Evolutionary conservation across 805 yeast species (phyloP), one percentile per base, ranked within the genome.

Genomic region (Wickerhamomyces xylosicus): DNA sequence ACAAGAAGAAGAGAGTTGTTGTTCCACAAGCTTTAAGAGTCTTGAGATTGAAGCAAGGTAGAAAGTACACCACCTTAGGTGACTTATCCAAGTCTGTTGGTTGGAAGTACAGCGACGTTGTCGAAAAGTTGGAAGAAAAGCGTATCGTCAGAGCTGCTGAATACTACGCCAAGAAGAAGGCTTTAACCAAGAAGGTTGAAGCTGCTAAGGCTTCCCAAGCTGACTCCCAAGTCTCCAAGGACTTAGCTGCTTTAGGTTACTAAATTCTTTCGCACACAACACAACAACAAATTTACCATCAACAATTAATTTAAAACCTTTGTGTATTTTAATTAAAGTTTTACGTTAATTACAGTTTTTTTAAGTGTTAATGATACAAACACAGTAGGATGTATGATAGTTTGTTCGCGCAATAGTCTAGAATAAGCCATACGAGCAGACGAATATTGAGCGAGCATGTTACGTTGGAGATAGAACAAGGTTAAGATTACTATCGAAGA

Each of bases 1-100:
- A 92, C 92, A 86, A 81, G 77, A 85, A 87, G 86, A 90, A 90
- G 95, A 86, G 96, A 72, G 96, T 89, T 66, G 98, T 92, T 59
- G 98, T 92, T 65, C 98, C 98, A 69, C 95, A 86, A 77, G 98
- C 98, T 64, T 79, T 92, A 66, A 86, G 98, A 77, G 96, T 92
- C 58, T 78, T 92, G 69, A 87, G 98, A 81, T 84, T 92, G 72
- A 89, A 87, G 77, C 97, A 87, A 69, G 98, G 98, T 71, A 87
- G 98, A 84, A 92, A 92, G 77, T 92, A 82, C 95, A 85, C 96
- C 73, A 86, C 97, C 54, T 85, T 92, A 61, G 95, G 95, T 69
- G 87, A 92, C 70, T 79, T 92, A 69, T 82, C 95, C 56, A 71
- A 92, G 61, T 80, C 95, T 63, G 97, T 92, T 59, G 98, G 98